Conservation (phyloP, 768 basidiomycete species). For the Ephemerocybe angulata region DNA sequence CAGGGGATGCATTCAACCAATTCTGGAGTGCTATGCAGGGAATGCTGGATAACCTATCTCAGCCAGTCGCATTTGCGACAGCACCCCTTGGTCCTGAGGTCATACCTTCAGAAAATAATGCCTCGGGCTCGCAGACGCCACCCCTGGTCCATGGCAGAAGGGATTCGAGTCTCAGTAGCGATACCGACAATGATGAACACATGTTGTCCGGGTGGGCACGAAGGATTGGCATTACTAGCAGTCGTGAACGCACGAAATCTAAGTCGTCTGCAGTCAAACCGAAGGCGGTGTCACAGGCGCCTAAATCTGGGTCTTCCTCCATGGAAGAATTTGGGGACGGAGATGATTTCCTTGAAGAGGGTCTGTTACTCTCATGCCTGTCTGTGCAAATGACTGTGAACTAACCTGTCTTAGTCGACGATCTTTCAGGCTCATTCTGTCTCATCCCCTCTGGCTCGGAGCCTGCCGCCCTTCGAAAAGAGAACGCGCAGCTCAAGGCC, state of each 20-base stretch:
- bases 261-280: conserved; percentile 10
- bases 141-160: conserved; percentile 17
- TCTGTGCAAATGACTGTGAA: background rate
- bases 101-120: conserved; percentile 17
- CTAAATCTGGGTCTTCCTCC: background rate
- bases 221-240: conserved; percentile 45
- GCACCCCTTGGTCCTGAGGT: conserved; percentile 60
- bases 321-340: conserved; percentile 53
- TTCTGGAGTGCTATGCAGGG: conserved; percentile 89
- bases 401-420: conserved; percentile 41
- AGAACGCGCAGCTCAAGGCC: conserved; percentile 60
- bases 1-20: conserved; percentile 82
- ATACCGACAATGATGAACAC: conserved; percentile 66
- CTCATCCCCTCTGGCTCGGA: conserved; percentile 65
- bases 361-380: conserved; percentile 31
- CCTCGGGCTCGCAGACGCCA: conserved; percentile 22
- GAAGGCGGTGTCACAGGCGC: conserved; percentile 15
- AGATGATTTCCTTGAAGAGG: conserved; percentile 57
- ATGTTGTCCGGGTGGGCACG: conserved; percentile 55
- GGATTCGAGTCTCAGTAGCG: conserved; percentile 51
- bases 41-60: conserved; percentile 81
- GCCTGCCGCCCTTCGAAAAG: conserved; percentile 50
- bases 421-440: conserved; percentile 78
- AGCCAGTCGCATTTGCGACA: conserved; percentile 80
- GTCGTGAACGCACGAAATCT: conserved; percentile 25